phyloP scores from a whole-genome alignment of 768 basidiomycete species.

The Peribolospora kevripleyi region DNA sequence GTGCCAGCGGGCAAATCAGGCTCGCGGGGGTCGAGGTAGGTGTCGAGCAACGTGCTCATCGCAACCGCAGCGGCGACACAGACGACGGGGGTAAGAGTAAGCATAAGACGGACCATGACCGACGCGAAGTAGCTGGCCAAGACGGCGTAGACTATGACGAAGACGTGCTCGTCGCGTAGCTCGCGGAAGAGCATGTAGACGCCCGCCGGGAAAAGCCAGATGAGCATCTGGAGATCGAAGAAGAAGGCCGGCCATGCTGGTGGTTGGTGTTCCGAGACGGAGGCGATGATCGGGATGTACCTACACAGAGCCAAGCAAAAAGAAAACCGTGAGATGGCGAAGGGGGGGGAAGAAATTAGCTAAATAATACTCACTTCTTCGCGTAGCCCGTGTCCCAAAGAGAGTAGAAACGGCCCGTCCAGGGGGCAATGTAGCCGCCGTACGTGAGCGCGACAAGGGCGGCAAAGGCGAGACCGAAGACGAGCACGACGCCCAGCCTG shows the following conservation, averaged over 20 bases:
- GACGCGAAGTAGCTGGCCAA: constrained; percentile 96
- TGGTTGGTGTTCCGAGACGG: constrained; percentile 96
- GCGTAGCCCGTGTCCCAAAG: constrained; percentile 99
- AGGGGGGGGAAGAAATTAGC: constrained; percentile 10
- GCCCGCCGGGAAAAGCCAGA: constrained; percentile 93
- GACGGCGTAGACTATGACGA: constrained; percentile 91
- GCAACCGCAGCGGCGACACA: constrained; percentile 84
- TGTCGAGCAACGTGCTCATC: constrained; percentile 62
- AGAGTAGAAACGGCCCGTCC: constrained; percentile 99
- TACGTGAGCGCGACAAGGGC: constrained; percentile 63
- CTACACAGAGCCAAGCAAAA: constrained; percentile 20
- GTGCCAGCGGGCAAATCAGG: constrained; percentile 25
- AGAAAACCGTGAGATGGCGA: neutral
- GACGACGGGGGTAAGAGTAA: constrained; percentile 87
- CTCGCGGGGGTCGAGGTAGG: constrained; percentile 61
- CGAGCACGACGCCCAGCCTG: constrained; percentile 41
- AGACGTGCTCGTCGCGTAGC: constrained; percentile 85
- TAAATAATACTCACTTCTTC: constrained; percentile 41
- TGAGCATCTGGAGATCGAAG: constrained; percentile 94
- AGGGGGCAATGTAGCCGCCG: constrained; percentile 87
- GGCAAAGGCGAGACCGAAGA: constrained; percentile 40
- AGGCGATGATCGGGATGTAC: constrained; percentile 92
- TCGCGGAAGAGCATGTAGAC: constrained; percentile 82
- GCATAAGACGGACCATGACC: constrained; percentile 98
- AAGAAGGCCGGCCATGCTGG: constrained; percentile 99